These are phyloP conservation scores for Coemansia sp. DNA, from an alignment of 192 early-diverging fungal genomes.

Conservation along the genomic window DNA sequence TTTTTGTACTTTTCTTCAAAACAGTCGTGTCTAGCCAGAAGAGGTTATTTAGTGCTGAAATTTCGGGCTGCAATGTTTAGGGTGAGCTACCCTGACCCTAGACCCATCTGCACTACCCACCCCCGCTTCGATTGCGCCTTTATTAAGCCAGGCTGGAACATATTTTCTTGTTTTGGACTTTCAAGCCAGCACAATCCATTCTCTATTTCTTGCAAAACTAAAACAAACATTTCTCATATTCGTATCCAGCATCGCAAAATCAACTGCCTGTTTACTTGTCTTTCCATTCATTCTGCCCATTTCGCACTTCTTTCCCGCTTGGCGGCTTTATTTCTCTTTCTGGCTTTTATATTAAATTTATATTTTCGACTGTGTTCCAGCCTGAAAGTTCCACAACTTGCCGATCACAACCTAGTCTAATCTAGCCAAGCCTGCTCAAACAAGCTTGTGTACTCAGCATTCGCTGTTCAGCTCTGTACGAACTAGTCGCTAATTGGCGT, in stretches of 20 bases:
- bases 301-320: background rate
- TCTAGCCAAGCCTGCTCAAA: background rate
- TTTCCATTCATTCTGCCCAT: background rate
- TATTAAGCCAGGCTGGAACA: background rate
- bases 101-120: constrained; percentile 1
- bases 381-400: background rate
- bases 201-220: background rate
- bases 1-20: background rate
- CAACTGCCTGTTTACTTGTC: constrained; percentile 6
- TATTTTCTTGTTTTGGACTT: constrained; percentile 6
- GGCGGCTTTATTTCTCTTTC: constrained; percentile 3
- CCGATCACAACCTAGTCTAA: background rate
- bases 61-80: background rate
- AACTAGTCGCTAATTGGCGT: background rate
- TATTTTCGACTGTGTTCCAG: background rate
- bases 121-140: constrained; percentile 4
- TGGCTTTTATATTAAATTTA: constrained; percentile 1
- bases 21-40: background rate
- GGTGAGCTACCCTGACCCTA: constrained; percentile 13
- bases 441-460: background rate
- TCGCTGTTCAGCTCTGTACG: too few relatives aligned
- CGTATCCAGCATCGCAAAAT: background rate
- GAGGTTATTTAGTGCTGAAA: constrained; percentile 8
- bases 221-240: constrained; percentile 15
- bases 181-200: background rate